A percentile compares a stretch with the other conserved stretches of the same genome.
Evolutionary conservation across 2,329 filamentous ascomycete species (phyloP).

Genomic region (Aspergillus eucalypticola): DNA sequence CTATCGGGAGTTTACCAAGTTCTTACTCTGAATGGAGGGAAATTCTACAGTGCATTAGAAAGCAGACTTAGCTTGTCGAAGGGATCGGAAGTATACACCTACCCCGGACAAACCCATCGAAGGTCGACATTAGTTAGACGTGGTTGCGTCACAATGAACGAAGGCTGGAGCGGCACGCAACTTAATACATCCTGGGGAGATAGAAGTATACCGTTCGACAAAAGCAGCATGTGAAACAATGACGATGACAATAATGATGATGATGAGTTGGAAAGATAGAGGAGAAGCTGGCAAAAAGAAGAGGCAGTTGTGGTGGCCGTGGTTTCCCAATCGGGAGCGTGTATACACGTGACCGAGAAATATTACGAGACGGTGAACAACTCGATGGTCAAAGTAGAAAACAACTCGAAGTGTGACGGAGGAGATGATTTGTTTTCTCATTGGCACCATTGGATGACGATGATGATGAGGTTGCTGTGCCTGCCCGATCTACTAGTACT

Average conservation of each 20-base stretch:
- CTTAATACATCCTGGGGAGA: not conserved
- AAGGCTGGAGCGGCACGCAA: not conserved
- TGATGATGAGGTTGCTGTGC: not conserved
- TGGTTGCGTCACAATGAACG: not conserved
- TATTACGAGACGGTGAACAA: not conserved
- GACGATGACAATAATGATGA: not conserved
- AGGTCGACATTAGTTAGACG: constrained; percentile 67
- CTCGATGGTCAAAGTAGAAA: not conserved
- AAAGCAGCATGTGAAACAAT: not conserved
- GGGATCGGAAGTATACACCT: constrained; percentile 7
- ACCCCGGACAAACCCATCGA: constrained; percentile 65
- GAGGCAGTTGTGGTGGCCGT: not conserved
- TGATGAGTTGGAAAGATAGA: not conserved
- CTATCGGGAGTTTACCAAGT: constrained; percentile 11
- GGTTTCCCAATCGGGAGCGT: not conserved
- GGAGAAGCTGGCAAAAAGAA: not conserved
- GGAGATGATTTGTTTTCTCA: constrained; percentile 1
- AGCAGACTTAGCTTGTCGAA: not conserved
- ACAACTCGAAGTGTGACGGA: not conserved
- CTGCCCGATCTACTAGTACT: not conserved
- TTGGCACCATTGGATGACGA: not conserved
- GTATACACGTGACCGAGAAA: not conserved
- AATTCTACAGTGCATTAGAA: constrained; percentile 59
- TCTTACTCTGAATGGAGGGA: constrained; percentile 68
- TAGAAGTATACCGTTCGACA: not conserved